Evolutionary conservation across 2,329 filamentous ascomycete species (phyloP).

Genomic region (Grosmannia penicillata): DNA sequence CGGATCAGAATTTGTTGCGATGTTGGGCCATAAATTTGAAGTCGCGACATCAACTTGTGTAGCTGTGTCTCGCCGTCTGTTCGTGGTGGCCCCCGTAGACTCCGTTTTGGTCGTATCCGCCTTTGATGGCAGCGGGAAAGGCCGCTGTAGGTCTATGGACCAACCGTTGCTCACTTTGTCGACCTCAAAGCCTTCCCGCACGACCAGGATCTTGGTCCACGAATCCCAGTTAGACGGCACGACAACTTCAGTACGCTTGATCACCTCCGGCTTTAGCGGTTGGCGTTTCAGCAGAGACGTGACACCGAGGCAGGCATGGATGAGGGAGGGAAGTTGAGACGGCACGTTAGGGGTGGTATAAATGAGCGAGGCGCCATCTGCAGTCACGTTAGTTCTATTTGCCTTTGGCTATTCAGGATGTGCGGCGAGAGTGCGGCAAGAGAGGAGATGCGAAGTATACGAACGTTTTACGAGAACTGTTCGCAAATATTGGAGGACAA

Average conservation of each 20-base stretch:
- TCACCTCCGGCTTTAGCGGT: conserved; percentile 76
- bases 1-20: background rate
- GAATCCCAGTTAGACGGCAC: conserved; percentile 97
- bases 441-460: conserved; percentile 16
- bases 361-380: conserved; percentile 72
- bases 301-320: conserved; percentile 77
- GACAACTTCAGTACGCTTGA: conserved; percentile 85
- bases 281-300: conserved; percentile 68
- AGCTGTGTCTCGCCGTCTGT: background rate
- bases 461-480: conserved; percentile 77
- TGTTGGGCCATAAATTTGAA: too few species aligned
- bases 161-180: conserved; percentile 75
- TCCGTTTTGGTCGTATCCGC: conserved; percentile 9
- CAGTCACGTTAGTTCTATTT: background rate
- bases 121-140: conserved; percentile 20
- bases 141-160: conserved; percentile 65
- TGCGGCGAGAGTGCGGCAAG: too few species aligned
- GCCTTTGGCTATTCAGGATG: too few species aligned
- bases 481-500: conserved; percentile 81
- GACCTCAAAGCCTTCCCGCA: conserved; percentile 83
- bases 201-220: conserved; percentile 89
- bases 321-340: conserved; percentile 62
- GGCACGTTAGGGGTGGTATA: conserved; percentile 67
- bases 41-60: too few species aligned
- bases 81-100: conserved; percentile 12